Evolutionary conservation across 495 filamentous ascomycete species (phyloP).

Genomic region (Penicillium paradoxum): DNA sequence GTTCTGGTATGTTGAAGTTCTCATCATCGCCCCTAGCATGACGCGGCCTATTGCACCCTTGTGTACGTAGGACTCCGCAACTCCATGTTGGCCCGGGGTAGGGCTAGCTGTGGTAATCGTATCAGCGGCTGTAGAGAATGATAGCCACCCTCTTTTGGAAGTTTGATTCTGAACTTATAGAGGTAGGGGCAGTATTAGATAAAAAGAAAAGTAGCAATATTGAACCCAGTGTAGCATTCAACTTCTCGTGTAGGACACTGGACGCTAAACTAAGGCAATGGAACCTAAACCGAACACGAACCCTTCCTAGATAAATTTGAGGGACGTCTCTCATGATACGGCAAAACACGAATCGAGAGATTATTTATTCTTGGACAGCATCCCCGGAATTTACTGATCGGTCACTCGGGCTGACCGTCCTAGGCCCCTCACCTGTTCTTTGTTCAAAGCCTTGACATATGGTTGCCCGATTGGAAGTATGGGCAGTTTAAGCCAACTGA

Average conservation of each 20-base stretch:
- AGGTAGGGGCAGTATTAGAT: slow-evolving; percentile 8
- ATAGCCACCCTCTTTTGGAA: slow-evolving; percentile 6
- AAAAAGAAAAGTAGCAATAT: neutral
- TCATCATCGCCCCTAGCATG: slow-evolving; percentile 2
- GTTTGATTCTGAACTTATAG: no score
- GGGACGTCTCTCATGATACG: neutral
- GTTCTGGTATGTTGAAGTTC: neutral
- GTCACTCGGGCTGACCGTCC: neutral
- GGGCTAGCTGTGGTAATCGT: neutral
- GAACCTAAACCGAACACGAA: neutral
- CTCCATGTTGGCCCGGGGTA: no score
- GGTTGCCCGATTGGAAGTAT: neutral
- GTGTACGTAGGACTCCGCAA: neutral
- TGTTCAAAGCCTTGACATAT: neutral
- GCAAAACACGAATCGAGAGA: neutral
- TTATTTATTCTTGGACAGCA: neutral
- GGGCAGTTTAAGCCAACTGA: neutral
- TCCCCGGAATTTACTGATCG: neutral
- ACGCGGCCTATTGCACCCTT: slow-evolving; percentile 3
- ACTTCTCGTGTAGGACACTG: neutral
- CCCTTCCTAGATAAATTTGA: neutral
- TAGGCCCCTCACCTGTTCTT: neutral
- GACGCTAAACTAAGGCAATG: neutral
- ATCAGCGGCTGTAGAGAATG: slow-evolving; percentile 1
- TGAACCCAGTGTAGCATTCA: neutral